Evolutionary conservation across 1,284 basidiomycete genomes (phyloP).

Genomic region (Rhodotorula sp.): DNA sequence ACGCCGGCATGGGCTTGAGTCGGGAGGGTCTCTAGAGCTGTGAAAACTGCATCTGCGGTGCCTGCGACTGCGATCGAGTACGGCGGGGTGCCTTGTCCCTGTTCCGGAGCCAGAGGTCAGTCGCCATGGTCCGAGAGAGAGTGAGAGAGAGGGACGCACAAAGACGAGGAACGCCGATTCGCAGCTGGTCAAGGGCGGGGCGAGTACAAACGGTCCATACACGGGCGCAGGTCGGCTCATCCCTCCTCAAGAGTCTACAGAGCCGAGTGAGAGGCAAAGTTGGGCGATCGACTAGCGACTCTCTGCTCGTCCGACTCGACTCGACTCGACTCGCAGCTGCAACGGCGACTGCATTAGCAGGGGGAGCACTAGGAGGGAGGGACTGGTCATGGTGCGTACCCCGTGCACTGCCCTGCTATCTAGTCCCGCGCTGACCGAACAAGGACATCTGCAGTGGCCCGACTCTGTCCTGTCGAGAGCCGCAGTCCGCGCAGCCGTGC

Average conservation of each 20-base stretch:
- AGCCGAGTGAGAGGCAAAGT: neutral
- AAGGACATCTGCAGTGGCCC: constrained; percentile 3
- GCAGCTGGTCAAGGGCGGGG: constrained; percentile 27
- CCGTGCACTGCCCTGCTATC: neutral
- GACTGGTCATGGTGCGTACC: neutral
- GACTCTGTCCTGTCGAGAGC: constrained; percentile 11
- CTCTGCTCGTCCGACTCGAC: no score
- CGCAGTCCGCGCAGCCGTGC: neutral
- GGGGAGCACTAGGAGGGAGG: neutral
- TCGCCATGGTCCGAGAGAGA: neutral
- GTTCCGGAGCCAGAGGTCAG: neutral
- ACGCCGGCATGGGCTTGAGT: neutral
- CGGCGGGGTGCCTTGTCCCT: constrained; percentile 28
- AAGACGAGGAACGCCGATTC: constrained; percentile 23
- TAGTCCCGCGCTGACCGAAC: neutral
- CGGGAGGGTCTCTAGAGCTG: constrained; percentile 20
- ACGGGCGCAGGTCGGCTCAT: neutral
- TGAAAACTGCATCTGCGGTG: constrained; percentile 8
- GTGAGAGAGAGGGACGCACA: constrained; percentile 1
- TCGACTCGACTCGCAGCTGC: no score
- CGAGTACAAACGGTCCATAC: constrained; percentile 26
- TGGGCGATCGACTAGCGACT: neutral
- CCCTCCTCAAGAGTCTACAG: neutral
- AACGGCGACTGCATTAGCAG: no score
- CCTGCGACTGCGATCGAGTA: constrained; percentile 22